A percentile compares a stretch with the other conserved stretches of the same genome.
Evolutionary conservation across 2,329 filamentous ascomycete species (phyloP).

Genomic region (Monilinia polystroma): DNA sequence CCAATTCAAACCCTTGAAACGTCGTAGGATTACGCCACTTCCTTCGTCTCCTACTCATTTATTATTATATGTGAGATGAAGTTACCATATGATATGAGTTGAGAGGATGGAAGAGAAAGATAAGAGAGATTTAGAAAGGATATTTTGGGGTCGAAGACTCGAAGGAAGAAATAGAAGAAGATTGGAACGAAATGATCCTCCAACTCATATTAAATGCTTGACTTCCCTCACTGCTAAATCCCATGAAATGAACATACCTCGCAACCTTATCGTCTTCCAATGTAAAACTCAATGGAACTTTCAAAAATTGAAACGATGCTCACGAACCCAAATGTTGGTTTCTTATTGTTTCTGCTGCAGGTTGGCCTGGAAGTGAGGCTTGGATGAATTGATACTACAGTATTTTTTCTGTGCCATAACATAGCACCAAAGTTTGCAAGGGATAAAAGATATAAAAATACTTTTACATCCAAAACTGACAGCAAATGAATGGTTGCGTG

Average conservation of each 20-base stretch:
- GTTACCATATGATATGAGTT: not conserved
- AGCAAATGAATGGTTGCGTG: not conserved
- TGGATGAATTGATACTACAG: not conserved
- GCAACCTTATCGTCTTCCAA: not conserved
- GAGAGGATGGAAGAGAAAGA: not conserved
- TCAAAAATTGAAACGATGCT: not conserved
- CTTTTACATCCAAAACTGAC: not conserved
- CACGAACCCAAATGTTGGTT: not conserved
- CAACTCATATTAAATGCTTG: not conserved
- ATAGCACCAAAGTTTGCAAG: not conserved
- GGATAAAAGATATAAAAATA: not conserved
- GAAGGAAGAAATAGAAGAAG: not conserved
- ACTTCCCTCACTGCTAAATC: not conserved
- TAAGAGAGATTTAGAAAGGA: not conserved
- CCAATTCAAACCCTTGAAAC: constrained; percentile 17
- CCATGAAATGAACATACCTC: not conserved
- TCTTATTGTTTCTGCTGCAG: not conserved
- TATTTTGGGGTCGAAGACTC: constrained; percentile 6
- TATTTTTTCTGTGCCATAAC: not conserved
- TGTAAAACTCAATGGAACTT: not conserved
- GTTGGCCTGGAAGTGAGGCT: constrained; percentile 5
- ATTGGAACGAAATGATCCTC: not conserved
- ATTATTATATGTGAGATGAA: constrained; percentile 7
- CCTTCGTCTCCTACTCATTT: constrained; percentile 22
- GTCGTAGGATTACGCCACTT: constrained; percentile 21